These are phyloP conservation scores for Aphanocladium album DNA, from an alignment of 2,329 filamentous ascomycete genomes.

Conservation along the genomic window DNA sequence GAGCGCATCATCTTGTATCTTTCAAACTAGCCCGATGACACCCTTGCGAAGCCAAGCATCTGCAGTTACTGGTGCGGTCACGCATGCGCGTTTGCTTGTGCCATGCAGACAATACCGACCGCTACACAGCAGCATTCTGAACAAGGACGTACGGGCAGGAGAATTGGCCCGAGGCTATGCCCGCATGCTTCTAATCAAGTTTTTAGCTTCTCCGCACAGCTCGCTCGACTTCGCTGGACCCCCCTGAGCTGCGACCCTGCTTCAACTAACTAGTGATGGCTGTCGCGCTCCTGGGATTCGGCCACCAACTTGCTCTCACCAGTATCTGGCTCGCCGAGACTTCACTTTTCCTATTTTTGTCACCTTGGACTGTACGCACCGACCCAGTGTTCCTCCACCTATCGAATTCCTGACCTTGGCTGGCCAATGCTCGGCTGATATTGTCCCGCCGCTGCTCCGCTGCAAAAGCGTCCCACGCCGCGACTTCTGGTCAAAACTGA, in stretches of 20 bases:
- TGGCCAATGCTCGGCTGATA: not conserved
- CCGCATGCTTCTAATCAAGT: not conserved
- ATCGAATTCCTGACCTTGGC: not conserved
- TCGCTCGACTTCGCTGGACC: not conserved
- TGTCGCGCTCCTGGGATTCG: not conserved
- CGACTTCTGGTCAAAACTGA: not conserved
- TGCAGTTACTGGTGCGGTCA: not conserved
- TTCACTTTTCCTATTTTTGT: not conserved
- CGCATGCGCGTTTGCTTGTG: constrained; percentile 1
- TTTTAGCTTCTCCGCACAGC: not conserved
- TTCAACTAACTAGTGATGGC: not conserved
- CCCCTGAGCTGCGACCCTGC: not conserved
- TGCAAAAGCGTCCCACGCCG: not conserved
- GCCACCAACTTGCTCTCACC: not conserved
- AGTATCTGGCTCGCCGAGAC: not conserved
- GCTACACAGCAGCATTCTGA: not conserved
- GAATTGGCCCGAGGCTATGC: constrained; percentile 9
- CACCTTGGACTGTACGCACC: constrained; percentile 2
- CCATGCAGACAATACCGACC: not conserved
- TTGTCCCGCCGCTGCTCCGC: not conserved
- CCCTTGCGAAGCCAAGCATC: not conserved
- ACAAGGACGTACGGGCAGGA: not conserved
- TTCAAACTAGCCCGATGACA: not conserved
- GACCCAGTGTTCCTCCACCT: constrained; percentile 6
- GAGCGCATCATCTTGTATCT: constrained; percentile 9